A percentile compares a stretch with the other conserved stretches of the same genome.
These are phyloP conservation scores for Neurospora africana DNA, from an alignment of 495 filamentous ascomycete species.

Conservation along the genomic window DNA sequence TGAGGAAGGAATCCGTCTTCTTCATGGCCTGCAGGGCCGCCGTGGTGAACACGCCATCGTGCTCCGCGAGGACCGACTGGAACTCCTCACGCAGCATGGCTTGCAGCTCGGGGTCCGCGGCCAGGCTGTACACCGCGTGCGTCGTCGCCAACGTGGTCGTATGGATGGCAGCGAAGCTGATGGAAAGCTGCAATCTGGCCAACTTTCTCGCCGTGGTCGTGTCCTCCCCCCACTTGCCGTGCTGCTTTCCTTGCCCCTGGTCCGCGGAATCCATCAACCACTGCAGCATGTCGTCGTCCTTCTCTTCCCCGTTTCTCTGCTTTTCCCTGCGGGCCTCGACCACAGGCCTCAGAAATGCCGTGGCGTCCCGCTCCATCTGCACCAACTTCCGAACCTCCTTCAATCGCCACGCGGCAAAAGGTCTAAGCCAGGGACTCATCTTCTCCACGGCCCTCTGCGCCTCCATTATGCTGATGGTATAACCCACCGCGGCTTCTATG, in stretches of 20 bases:
- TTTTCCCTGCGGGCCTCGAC: slow-evolving; percentile 14
- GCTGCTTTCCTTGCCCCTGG: neutral
- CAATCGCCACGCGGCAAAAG: slow-evolving; percentile 20
- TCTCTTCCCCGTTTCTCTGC: slow-evolving; percentile 6
- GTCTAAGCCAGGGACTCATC: slow-evolving; percentile 22
- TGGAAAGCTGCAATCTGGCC: slow-evolving; percentile 25
- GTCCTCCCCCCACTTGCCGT: slow-evolving; percentile 11
- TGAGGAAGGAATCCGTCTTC: slow-evolving; percentile 27
- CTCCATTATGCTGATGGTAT: slow-evolving; percentile 40
- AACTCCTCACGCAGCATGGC: slow-evolving; percentile 45
- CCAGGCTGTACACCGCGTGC: slow-evolving; percentile 29
- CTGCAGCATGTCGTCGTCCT: slow-evolving; percentile 29
- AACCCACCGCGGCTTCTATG: slow-evolving; percentile 45
- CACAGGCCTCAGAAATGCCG: slow-evolving; percentile 20
- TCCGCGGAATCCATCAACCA: slow-evolving; percentile 25
- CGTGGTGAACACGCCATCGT: slow-evolving; percentile 19
- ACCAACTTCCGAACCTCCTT: slow-evolving; percentile 21
- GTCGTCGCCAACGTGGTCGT: slow-evolving; percentile 15
- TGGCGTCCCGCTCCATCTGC: slow-evolving; percentile 17
- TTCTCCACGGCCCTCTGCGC: slow-evolving; percentile 19
- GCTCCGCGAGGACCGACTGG: slow-evolving; percentile 14
- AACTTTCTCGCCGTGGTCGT: slow-evolving; percentile 13
- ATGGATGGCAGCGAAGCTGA: slow-evolving; percentile 43
- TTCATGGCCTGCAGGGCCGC: slow-evolving; percentile 24
- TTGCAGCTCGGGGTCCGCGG: slow-evolving; percentile 33